phyloP scores from a whole-genome alignment of 345 rosid genomes.

The Nasturtium officinale region DNA sequence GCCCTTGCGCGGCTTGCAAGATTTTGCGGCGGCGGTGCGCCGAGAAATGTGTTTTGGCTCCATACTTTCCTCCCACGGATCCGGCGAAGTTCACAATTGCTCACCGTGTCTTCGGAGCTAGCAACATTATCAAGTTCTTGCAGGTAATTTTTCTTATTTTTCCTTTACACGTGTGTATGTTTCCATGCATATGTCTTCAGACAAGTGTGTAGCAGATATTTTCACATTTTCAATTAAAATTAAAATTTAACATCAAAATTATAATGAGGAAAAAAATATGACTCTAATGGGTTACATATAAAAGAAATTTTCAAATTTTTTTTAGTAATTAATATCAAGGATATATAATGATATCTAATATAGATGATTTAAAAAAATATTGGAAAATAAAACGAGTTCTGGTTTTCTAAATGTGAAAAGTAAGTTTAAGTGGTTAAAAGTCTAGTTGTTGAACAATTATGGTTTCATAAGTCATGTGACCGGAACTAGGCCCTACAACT shows the following conservation, averaged over 20 bases:
- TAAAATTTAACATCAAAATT: background rate
- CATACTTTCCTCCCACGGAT: slow-evolving; percentile 90
- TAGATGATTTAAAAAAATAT: too few species aligned
- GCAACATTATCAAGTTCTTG: slow-evolving; percentile 89
- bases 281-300: background rate
- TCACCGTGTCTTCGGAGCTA: slow-evolving; percentile 92
- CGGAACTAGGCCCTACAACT: slow-evolving; percentile 37
- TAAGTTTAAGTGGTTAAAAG: slow-evolving; percentile 45
- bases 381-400: background rate
- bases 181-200: slow-evolving; percentile 1
- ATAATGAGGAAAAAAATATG: background rate
- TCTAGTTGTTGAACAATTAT: slow-evolving; percentile 46
- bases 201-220: slow-evolving; percentile 34
- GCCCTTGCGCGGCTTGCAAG: slow-evolving; percentile 96
- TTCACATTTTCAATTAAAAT: slow-evolving; percentile 13
- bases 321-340: background rate
- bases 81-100: slow-evolving; percentile 86
- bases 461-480: slow-evolving; percentile 44
- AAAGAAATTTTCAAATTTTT: background rate
- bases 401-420: slow-evolving; percentile 41
- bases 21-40: slow-evolving; percentile 79
- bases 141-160: slow-evolving; percentile 53
- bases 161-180: slow-evolving; percentile 24
- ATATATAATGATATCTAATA: background rate
- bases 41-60: slow-evolving; percentile 84